These are phyloP conservation scores for Pythium guiyangense DNA, from an alignment of 352 stramenopile species.

Conservation along the genomic window DNA sequence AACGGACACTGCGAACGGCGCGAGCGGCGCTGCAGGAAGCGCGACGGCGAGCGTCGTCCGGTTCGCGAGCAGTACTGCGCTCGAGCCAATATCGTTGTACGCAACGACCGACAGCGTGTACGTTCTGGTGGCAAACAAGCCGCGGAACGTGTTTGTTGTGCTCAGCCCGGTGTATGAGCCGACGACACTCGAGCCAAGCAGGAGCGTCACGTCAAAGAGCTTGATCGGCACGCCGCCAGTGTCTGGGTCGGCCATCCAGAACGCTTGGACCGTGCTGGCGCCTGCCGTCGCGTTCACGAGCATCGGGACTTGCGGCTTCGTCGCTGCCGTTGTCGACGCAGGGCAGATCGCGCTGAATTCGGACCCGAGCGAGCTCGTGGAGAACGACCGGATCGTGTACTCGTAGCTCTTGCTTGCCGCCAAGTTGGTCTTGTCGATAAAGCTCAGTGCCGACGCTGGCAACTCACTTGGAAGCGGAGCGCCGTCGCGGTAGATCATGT, in stretches of 20 bases:
- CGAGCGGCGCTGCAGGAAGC: slow-evolving; percentile 19
- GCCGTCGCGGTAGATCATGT: slow-evolving; percentile 53
- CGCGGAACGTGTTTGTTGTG: slow-evolving; percentile 27
- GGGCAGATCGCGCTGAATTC: slow-evolving; percentile 28
- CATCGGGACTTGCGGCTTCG: slow-evolving; percentile 23
- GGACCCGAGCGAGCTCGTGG: slow-evolving; percentile 29
- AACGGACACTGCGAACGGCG: slow-evolving; percentile 24
- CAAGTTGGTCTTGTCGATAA: slow-evolving; percentile 30
- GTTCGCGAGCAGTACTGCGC: slow-evolving; percentile 9
- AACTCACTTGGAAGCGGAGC: slow-evolving; percentile 20
- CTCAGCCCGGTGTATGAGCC: slow-evolving; percentile 14
- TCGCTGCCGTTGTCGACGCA: slow-evolving; percentile 29
- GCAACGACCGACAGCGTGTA: slow-evolving; percentile 30
- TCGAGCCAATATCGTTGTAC: slow-evolving; percentile 34
- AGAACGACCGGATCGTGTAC: slow-evolving; percentile 42
- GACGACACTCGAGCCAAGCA: slow-evolving; percentile 13
- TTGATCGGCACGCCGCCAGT: slow-evolving; percentile 32
- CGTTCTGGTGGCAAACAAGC: slow-evolving; percentile 20
- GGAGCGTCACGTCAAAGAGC: slow-evolving; percentile 32
- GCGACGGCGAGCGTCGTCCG: slow-evolving; percentile 22
- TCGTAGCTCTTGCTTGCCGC: slow-evolving; percentile 33
- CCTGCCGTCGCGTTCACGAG: slow-evolving; percentile 10
- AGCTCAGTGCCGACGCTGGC: slow-evolving; percentile 15
- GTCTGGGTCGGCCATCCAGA: slow-evolving; percentile 38
- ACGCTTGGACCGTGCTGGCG: slow-evolving; percentile 32